phyloP scores from a whole-genome alignment of 179 eudicot genomes.

The Nepenthes alata region DNA sequence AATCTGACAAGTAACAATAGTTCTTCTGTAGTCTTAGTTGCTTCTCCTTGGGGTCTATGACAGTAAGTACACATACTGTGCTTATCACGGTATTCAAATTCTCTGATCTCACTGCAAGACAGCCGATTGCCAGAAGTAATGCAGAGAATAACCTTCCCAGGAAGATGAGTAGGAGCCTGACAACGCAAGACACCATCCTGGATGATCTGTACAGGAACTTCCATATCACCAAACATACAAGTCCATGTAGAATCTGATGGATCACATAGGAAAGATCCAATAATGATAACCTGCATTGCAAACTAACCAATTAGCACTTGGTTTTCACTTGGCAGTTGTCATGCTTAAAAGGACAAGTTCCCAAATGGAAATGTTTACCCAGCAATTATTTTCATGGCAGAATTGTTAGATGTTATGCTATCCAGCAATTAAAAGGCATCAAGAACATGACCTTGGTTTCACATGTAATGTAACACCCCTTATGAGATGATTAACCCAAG shows the following conservation, averaged over 20 bases:
- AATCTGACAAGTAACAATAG: constrained; percentile 62
- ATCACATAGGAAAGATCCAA: constrained; percentile 72
- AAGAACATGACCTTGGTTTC: too few species aligned
- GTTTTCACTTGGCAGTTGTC: background rate
- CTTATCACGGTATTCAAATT: constrained; percentile 65
- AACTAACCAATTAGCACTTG: background rate
- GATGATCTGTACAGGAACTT: constrained; percentile 65
- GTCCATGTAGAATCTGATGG: constrained; percentile 52
- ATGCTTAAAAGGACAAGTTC: too few species aligned
- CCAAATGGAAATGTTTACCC: too few species aligned
- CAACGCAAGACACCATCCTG: constrained; percentile 83
- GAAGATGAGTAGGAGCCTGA: constrained; percentile 58
- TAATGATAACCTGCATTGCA: constrained; percentile 60
- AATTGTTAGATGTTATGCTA: too few species aligned
- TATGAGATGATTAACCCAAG: too few species aligned
- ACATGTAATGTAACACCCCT: too few species aligned
- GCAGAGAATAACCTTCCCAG: constrained; percentile 68
- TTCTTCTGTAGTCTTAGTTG: constrained; percentile 49
- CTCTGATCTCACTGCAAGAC: constrained; percentile 82
- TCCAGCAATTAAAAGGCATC: too few species aligned
- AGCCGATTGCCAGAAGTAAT: constrained; percentile 67
- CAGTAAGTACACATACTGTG: constrained; percentile 16
- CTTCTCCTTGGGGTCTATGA: constrained; percentile 25
- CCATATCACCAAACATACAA: constrained; percentile 84
- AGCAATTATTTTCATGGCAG: too few species aligned